Evolutionary conservation across 371 early-diverging fungal species (phyloP), one percentile per base, ranked within the genome.

Genomic region (Mucor plumbeus): DNA sequence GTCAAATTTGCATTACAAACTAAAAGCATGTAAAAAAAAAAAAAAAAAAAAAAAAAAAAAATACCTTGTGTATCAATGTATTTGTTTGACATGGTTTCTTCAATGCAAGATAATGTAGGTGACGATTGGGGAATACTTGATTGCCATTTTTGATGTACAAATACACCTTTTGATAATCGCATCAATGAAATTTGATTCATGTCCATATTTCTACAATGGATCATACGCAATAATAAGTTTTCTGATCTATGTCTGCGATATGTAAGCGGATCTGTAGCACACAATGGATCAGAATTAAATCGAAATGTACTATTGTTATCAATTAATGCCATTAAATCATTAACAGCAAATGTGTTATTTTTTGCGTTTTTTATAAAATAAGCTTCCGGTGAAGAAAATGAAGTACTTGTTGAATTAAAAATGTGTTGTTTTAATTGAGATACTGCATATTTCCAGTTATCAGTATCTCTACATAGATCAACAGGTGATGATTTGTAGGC

Each of bases 61-160:
- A 53, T 72, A 64, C 71, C 71, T 47, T 44, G 33, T 14, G n/a
- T 14, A 9, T 71, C 68, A 61, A 62, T 39, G 10, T 6, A 33
- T 17, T 47, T 15, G 34, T 50, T 13, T 10, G 36, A 26, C 40
- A 61, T 57, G 11, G 53, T 17, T 3, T 68, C 69, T 40, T 69
- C 65, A 48, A 75, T 72, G 4, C 63, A 63, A 31, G 75, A 72
- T 14, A 72, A 14, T 0, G 75, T 75, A 15, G 75, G 75, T 17
- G 75, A 75, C 14, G 70, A 34, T 4, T 61, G 68, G 40, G 73
- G 66, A 3, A 21, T 36, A 54, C 48, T 44, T 2, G 77, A 65
- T 31, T 77, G 73, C 71, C 76, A 77, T 64, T 77, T 73, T n/a
- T 72, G 77, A 38, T 74, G 77, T 15, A 81, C 68, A 70, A 79